Base-by-base conservation (phyloP, 2,329 filamentous ascomycete species). In the Colletotrichum lupini region DNA sequence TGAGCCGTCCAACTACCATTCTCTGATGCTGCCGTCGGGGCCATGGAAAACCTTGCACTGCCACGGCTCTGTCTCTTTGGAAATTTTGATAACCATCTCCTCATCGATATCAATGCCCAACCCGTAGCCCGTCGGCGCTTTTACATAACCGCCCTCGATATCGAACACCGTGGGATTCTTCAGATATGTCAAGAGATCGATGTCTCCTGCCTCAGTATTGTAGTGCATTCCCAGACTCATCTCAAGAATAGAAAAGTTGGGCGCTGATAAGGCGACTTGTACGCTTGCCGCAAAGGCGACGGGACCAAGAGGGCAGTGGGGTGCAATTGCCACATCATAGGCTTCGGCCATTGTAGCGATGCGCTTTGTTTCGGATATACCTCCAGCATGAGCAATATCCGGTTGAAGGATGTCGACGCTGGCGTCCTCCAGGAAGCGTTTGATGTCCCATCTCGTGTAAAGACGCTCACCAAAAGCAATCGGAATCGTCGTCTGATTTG, bases 181-280 rank as follows among this genome's bases (percentile, higher is more conserved):
- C 1, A 88, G 82, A 77, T 92, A 93, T 65, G 86, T 91, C n/a
- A 85, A 87, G 68, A 92, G 83, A 79, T 92, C 90, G 12, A 74
- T 58, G 26, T 76, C 87, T 87, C 72, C 72, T 0, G 72, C 72
- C 30, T 74, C 72, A 8, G 84, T 86, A 76, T 93, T 93, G 79
- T 93, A 94, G 80, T 94, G 92, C 78, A 93, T 93, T 0, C 91
- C 91, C 53, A 93, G 77, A 74, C 88, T 90, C 92, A 93, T 93
- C 79, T 93, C 91, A 78, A 92, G 90, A 58, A 93, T 92, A 9
- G 86, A 88, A 78, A 90, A 92, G 81, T 90, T 93, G 74, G 83
- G 86, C 52, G 80, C 88, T 22, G 80, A 82, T 62, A 86, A 83
- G 62, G 89, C 89, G 12, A 93, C 87, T 76, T 93, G 91, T 62